Base-by-base conservation (phyloP, 1,284 basidiomycete genomes). In the Tranzscheliella williamsii region DNA sequence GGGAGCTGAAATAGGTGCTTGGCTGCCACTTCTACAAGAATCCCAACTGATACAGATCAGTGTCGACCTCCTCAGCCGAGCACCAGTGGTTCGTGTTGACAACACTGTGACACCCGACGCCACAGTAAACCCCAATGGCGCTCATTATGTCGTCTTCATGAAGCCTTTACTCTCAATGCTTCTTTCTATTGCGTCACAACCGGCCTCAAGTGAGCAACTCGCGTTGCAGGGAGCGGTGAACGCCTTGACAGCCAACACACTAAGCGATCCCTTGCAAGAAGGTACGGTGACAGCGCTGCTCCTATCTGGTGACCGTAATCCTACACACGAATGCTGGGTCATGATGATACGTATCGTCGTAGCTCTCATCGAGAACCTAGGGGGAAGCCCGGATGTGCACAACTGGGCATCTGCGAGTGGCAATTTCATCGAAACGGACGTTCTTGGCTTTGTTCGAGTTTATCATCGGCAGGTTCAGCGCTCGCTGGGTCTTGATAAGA, bases 391-490 rank as follows among this genome's bases (percentile, higher is more conserved):
- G 20, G 53, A 53, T 18, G 38, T 44, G 23, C 36, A 47, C n/a
- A 63, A 45, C 31, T 63, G 60, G 60, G 21, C 47, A 24, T 51
- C 57, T 23, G 82, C 82, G 31, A 84, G 86, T 31, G 85, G 85
- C 22, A 86, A 89, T 49, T 94, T 91, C 78, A 88, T 94, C 72
- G 87, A 90, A 62, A 83, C 85, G 2, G 91, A 96, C 52, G 86
- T 88, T 0, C 85, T 88, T 41, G 89, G 89, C 0, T 87, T 95
- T 70, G 84, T 93, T 6, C 88, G 90, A 62, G 82, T 94, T 6
- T 91, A 87, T 65, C 85, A 87, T 4, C 84, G 85, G 31, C 93
- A 96, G 78, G 85, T 94, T 37, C 82, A 84, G 4, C 82, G 84
- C 15, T 83, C 87, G 0, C 80, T 95, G 24, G 85, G 84, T 2